phyloP scores from a whole-genome alignment of 2,329 filamentous ascomycete species.

The Metarhizium robertsii region DNA sequence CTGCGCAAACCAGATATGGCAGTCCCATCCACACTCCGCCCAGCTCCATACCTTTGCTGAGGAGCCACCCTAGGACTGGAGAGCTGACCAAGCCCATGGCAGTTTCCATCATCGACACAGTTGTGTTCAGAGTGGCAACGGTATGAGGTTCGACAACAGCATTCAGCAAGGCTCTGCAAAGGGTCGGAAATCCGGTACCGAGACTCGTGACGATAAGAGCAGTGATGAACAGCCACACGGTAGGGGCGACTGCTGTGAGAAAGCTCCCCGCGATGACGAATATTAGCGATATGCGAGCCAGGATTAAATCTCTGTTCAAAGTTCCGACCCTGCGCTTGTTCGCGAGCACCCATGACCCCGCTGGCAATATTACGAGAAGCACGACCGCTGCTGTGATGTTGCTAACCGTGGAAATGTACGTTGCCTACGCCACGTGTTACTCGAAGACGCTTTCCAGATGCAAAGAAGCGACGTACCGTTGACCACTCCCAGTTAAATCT shows the following conservation, averaged over 20 bases:
- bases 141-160: conserved; percentile 43
- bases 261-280: conserved; percentile 24
- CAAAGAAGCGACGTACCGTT: conserved; percentile 17
- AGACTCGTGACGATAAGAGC: conserved; percentile 36
- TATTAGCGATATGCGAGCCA: conserved; percentile 25
- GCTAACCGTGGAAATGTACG: conserved; percentile 30
- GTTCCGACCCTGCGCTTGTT: conserved; percentile 20
- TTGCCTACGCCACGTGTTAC: conserved; percentile 20
- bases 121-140: conserved; percentile 43
- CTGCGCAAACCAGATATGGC: conserved; percentile 32
- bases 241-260: conserved; percentile 26
- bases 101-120: conserved; percentile 40
- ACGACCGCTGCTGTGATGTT: conserved; percentile 27
- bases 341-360: conserved; percentile 21
- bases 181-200: conserved; percentile 31
- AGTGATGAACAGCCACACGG: conserved; percentile 23
- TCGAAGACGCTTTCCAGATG: neutral
- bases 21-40: conserved; percentile 41
- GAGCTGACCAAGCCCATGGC: conserved; percentile 35
- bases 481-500: conserved; percentile 41
- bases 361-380: conserved; percentile 29
- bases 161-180: conserved; percentile 42
- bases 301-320: conserved; percentile 29
- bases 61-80: conserved; percentile 36
- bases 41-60: conserved; percentile 33